Conservation (phyloP, 2,329 filamentous ascomycete species). For the Rutstroemia sp. region DNA sequence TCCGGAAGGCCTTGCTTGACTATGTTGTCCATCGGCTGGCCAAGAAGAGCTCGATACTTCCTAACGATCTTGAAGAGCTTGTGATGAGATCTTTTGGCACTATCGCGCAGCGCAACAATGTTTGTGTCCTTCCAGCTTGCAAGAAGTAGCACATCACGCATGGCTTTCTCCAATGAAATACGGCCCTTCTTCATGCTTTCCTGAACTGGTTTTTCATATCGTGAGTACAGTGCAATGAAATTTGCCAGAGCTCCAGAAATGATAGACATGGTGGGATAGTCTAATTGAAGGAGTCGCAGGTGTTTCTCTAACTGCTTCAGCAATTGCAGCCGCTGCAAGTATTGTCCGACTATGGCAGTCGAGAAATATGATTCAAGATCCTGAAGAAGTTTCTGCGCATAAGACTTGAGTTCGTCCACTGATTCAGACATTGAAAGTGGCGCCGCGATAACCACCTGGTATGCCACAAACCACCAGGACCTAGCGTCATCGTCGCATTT, state of each 20-base stretch:
- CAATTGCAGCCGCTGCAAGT: slow-evolving; percentile 62
- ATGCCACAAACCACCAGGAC: slow-evolving; percentile 95
- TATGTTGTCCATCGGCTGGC: slow-evolving; percentile 64
- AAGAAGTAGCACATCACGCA: slow-evolving; percentile 86
- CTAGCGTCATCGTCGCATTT: slow-evolving; percentile 72
- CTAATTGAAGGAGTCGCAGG: slow-evolving; percentile 50
- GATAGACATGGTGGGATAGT: slow-evolving; percentile 49
- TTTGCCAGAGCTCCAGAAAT: slow-evolving; percentile 64
- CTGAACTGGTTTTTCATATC: slow-evolving; percentile 59
- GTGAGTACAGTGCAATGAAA: slow-evolving; percentile 67
- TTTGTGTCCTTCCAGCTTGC: slow-evolving; percentile 99
- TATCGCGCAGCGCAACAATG: slow-evolving; percentile 80
- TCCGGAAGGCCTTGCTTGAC: slow-evolving; percentile 53
- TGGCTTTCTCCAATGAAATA: slow-evolving; percentile 73
- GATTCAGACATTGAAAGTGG: slow-evolving; percentile 59
- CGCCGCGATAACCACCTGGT: slow-evolving; percentile 76
- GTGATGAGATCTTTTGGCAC: slow-evolving; percentile 80
- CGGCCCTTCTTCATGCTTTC: slow-evolving; percentile 63
- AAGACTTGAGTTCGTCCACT: slow-evolving; percentile 50
- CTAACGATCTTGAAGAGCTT: slow-evolving; percentile 87
- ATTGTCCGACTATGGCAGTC: slow-evolving; percentile 76
- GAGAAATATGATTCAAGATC: slow-evolving; percentile 75
- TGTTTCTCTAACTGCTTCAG: slow-evolving; percentile 60
- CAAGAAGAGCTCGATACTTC: slow-evolving; percentile 77
- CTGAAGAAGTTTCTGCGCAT: slow-evolving; percentile 63